phyloP scores from a whole-genome alignment of 176 grass and related monocot species.

The Carex littledalei region DNA sequence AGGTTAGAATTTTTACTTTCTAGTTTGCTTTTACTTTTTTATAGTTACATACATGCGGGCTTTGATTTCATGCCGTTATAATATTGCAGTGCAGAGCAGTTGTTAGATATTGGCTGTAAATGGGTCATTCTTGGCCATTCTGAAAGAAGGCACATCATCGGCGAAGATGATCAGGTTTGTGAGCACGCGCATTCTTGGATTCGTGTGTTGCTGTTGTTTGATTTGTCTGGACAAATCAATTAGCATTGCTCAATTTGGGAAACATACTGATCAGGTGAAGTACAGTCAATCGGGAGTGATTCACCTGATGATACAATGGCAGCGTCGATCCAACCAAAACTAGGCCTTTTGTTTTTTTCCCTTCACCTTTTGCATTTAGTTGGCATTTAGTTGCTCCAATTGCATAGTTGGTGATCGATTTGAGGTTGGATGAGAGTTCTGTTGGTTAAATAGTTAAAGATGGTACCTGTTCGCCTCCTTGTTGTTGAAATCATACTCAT shows the following conservation, averaged over 20 bases:
- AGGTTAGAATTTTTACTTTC: constrained; percentile 39
- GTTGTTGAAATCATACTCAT: neutral
- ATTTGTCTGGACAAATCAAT: neutral
- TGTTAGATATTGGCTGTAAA: constrained; percentile 82
- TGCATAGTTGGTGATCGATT: constrained; percentile 4
- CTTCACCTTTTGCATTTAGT: neutral
- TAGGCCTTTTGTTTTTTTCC: neutral
- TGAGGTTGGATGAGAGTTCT: neutral
- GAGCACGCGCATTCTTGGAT: neutral
- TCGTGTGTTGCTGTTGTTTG: neutral
- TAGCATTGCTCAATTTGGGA: neutral
- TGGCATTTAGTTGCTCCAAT: neutral
- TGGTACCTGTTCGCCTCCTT: neutral
- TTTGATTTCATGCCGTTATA: neutral
- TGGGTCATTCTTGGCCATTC: constrained; percentile 99
- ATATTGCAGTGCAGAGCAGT: constrained; percentile 65
- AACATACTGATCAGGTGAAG: neutral
- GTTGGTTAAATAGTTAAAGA: neutral
- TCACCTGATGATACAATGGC: neutral
- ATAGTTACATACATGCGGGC: neutral
- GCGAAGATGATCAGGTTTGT: constrained; percentile 82
- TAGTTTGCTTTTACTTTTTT: neutral
- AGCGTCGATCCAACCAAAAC: neutral
- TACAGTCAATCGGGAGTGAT: neutral
- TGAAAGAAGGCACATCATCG: constrained; percentile 71